Percentiles rank a stretch among this genome's conserved stretches.
Evolutionary conservation across 495 filamentous ascomycete species (phyloP).

Genomic region (Penicillium waksmanii): DNA sequence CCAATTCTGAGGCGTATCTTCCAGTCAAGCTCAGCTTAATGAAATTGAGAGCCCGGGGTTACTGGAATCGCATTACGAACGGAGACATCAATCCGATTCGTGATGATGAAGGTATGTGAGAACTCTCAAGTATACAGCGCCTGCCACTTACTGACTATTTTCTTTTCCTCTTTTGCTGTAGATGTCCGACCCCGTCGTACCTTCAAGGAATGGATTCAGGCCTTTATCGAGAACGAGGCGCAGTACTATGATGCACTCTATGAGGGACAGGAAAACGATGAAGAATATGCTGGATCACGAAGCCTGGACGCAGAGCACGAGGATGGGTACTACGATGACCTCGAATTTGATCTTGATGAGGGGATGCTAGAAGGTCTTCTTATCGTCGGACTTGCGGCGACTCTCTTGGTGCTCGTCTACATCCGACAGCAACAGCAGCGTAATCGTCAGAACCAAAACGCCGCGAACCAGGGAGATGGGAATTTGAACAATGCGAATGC

Average conservation of each 20-base stretch:
- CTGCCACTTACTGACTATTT: not conserved
- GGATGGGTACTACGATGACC: conserved; percentile 68
- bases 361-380: conserved; percentile 81
- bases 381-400: conserved; percentile 76
- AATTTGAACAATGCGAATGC: conserved; percentile 27
- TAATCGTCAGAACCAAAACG: conserved; percentile 50
- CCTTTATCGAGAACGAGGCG: conserved; percentile 75
- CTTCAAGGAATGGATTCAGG: conserved; percentile 78
- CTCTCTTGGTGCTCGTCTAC: conserved; percentile 76
- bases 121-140: not conserved
- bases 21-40: conserved; percentile 87
- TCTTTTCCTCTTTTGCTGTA: conserved; percentile 25
- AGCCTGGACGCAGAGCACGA: conserved; percentile 57
- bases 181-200: conserved; percentile 72
- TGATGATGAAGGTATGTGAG: conserved; percentile 77
- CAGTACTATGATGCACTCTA: conserved; percentile 55
- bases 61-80: conserved; percentile 91
- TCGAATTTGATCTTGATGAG: conserved; percentile 68
- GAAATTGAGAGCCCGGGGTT: conserved; percentile 81
- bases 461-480: conserved; percentile 23
- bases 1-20: conserved; percentile 92
- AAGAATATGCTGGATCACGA: conserved; percentile 53
- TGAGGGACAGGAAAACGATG: conserved; percentile 62
- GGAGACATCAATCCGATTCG: conserved; percentile 89
- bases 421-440: conserved; percentile 75